phyloP scores from a whole-genome alignment of 805 yeast genomes.

The Ogataea corticis region DNA sequence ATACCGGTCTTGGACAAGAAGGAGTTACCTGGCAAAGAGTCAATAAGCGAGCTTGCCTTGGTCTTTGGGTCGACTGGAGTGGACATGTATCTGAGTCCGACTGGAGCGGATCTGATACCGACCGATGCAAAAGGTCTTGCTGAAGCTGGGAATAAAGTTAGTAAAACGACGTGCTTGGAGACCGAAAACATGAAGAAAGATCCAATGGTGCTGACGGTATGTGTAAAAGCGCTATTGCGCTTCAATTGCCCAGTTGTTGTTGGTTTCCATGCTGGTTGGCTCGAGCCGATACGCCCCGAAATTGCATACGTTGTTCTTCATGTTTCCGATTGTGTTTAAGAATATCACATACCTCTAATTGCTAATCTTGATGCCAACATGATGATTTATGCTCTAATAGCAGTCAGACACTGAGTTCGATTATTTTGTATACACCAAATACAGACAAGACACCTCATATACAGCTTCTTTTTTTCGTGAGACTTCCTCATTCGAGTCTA shows the following conservation, averaged over 20 bases:
- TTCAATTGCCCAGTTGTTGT: not conserved
- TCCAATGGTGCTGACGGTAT: not conserved
- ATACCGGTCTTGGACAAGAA: constrained; percentile 90
- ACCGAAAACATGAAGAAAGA: not conserved
- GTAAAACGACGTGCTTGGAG: constrained; percentile 4
- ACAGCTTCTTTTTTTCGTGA: not conserved
- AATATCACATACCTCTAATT: constrained; percentile 28
- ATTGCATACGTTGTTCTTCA: not conserved
- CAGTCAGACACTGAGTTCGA: not conserved
- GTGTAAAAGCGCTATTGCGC: no score
- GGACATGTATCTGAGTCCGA: constrained; percentile 67
- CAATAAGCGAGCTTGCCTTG: constrained; percentile 86
- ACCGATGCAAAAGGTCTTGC: constrained; percentile 36
- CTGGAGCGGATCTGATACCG: constrained; percentile 34
- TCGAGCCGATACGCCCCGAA: constrained; percentile 3
- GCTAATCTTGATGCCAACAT: constrained; percentile 35
- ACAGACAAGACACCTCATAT: constrained; percentile 4
- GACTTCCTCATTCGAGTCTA: constrained; percentile 1
- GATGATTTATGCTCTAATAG: constrained; percentile 12
- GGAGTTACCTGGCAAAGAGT: constrained; percentile 90
- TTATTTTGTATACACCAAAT: not conserved
- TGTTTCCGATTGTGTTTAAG: not conserved
- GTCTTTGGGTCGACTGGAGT: constrained; percentile 79
- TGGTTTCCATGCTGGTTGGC: not conserved
- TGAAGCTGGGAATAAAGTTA: constrained; percentile 23